Evolutionary conservation across 2,329 filamentous ascomycete genomes (phyloP).

Genomic region (Epichloe gansuensis): DNA sequence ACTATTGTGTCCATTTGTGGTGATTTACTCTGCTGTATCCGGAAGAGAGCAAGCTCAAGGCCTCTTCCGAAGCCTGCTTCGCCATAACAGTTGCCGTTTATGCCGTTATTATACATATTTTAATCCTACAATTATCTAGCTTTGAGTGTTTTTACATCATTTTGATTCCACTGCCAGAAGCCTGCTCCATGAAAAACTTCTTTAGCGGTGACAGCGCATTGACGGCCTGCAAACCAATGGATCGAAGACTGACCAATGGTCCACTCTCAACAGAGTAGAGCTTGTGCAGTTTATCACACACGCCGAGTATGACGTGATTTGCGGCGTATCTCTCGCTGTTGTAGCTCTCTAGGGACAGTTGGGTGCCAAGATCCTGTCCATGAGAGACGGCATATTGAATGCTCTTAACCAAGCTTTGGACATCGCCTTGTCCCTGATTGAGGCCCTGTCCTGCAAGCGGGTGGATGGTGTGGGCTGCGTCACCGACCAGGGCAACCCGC

Average conservation of each 20-base stretch:
- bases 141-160: slow-evolving; percentile 18
- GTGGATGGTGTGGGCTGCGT: slow-evolving; percentile 91
- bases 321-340: slow-evolving; percentile 67
- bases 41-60: no score
- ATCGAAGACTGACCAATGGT: slow-evolving; percentile 68
- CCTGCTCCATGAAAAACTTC: slow-evolving; percentile 71
- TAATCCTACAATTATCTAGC: neutral
- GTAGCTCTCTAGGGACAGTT: slow-evolving; percentile 71
- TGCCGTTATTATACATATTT: neutral
- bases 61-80: no score
- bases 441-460: slow-evolving; percentile 89
- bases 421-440: slow-evolving; percentile 86
- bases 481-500: slow-evolving; percentile 82
- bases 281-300: slow-evolving; percentile 85
- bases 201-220: slow-evolving; percentile 67
- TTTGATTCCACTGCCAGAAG: slow-evolving; percentile 42
- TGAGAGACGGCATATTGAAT: slow-evolving; percentile 68
- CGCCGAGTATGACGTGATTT: slow-evolving; percentile 69
- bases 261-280: slow-evolving; percentile 73
- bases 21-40: no score
- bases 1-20: no score
- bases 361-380: slow-evolving; percentile 76
- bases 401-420: slow-evolving; percentile 61
- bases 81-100: neutral
- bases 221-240: slow-evolving; percentile 63